A percentile compares a stretch with the other conserved stretches of the same genome.
Conservation (phyloP, 2,329 filamentous ascomycete genomes). For the Plectosphaerella cucumerina region DNA sequence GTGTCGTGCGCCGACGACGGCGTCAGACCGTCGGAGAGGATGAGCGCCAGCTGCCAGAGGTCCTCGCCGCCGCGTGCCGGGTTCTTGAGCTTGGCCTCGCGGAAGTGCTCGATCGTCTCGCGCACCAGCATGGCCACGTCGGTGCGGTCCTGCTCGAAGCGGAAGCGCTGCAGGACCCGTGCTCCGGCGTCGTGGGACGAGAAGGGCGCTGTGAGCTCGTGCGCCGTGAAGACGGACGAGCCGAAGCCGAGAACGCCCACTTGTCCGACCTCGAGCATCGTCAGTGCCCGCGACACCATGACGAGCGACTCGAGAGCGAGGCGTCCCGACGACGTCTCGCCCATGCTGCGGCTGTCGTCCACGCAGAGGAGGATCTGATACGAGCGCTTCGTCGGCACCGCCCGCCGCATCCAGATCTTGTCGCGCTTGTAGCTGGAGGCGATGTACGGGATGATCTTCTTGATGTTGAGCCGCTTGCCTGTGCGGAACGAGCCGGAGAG, state of each 20-base stretch:
- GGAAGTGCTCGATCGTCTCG: slow-evolving; percentile 77
- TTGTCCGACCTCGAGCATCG: slow-evolving; percentile 92
- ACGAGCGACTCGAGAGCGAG: slow-evolving; percentile 93
- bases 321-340: slow-evolving; percentile 68
- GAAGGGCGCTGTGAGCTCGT: slow-evolving; percentile 80
- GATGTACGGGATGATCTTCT: slow-evolving; percentile 98
- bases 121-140: slow-evolving; percentile 77
- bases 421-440: slow-evolving; percentile 97
- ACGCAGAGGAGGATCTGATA: slow-evolving; percentile 98
- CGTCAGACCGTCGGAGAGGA: slow-evolving; percentile 91
- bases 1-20: slow-evolving; percentile 75
- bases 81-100: slow-evolving; percentile 63
- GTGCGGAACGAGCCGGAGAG: slow-evolving; percentile 96
- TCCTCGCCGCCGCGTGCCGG: slow-evolving; percentile 53
- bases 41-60: slow-evolving; percentile 91
- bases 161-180: slow-evolving; percentile 79
- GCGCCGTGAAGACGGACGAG: slow-evolving; percentile 74
- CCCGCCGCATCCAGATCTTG: slow-evolving; percentile 99
- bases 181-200: slow-evolving; percentile 72
- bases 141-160: slow-evolving; percentile 80
- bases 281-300: slow-evolving; percentile 79
- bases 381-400: slow-evolving; percentile 83
- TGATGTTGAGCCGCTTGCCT: slow-evolving; percentile 97
- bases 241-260: slow-evolving; percentile 92
- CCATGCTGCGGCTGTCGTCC: slow-evolving; percentile 94